Evolutionary conservation across 2,329 filamentous ascomycete species (phyloP), one percentile per base, ranked within the genome.

Genomic region (Aspergillus hortae): DNA sequence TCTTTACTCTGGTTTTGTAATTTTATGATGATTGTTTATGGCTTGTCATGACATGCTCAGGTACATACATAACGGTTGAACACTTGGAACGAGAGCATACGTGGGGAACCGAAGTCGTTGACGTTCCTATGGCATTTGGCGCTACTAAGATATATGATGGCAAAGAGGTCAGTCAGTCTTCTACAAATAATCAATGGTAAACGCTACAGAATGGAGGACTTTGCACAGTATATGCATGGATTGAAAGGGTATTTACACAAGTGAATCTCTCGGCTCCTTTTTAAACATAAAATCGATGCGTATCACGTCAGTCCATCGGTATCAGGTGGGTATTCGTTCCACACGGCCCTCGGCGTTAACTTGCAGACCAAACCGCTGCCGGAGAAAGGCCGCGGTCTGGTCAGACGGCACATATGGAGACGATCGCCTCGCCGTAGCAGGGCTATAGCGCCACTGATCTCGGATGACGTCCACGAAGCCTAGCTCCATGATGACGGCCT

Each of bases 371-470:
- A 73, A 69, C n/a, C 68, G 59, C 49, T 67, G 61, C 15, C 70
- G 62, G 11, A 74, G 57, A 44, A 73, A 72, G 2, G 64, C 65
- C 17, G 69, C 66, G 12, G 70, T 67, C 46, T 71, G 66, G 15
- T 63, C 62, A 0, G 69, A 68, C 4, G 67, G 66, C 21, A 61
- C 56, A 48, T 64, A 67, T 4, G 60, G 49, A 11, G 60, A 44
- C 7, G 66, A 53, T 43, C 61, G 60, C n/a, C 57, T 56, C 17
- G 48, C 57, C 25, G 56, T 55, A 1, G 59, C 52, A 4, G 63
- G 55, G 36, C 55, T 65, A 49, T 71, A 65, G 25, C 55, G 52
- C 73, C 71, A 75, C 52, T 75, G 73, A 47, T 72, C 67, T 11
- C 66, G 62, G 27, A 76, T 62, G 4, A 67, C 66, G 40, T 61